Percentiles rank a stretch among this genome's conserved stretches.
Conservation (phyloP, 2,329 filamentous ascomycete genomes). For the Talaromyces sp. region DNA sequence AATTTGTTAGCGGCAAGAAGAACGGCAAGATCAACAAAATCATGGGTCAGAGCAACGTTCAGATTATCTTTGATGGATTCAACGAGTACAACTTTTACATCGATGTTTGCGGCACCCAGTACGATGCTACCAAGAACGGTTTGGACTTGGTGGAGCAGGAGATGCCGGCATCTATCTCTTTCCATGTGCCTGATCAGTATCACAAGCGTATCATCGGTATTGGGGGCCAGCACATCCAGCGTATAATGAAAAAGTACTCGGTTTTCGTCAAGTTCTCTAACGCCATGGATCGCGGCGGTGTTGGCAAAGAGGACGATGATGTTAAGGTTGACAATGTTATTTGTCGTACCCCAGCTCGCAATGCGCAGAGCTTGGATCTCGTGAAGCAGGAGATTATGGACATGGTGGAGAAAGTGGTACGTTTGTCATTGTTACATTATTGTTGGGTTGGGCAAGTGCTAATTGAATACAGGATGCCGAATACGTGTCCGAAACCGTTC, state of each 20-base stretch:
- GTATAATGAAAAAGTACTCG: conserved; percentile 99
- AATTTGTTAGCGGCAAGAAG: conserved; percentile 99
- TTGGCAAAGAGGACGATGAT: conserved; percentile 94
- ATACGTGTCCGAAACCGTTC: conserved; percentile 88
- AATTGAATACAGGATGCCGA: conserved; percentile 67
- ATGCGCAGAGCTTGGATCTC: conserved; percentile 91
- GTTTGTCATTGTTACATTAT: conserved; percentile 24
- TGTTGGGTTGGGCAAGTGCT: not conserved
- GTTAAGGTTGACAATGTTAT: conserved; percentile 99
- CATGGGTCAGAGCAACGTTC: conserved; percentile 98
- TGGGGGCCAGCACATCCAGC: conserved; percentile 95
- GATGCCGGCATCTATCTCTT: conserved; percentile 98
- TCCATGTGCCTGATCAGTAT: conserved; percentile 98
- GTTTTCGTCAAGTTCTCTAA: conserved; percentile 99
- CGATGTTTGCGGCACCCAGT: conserved; percentile 85
- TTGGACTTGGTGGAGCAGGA: conserved; percentile 93
- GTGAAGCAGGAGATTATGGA: conserved; percentile 99
- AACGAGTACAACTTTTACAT: conserved; percentile 99
- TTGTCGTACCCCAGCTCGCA: conserved; percentile 91
- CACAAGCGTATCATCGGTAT: conserved; percentile 99
- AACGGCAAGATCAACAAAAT: conserved; percentile 99
- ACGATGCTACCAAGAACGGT: conserved; percentile 90
- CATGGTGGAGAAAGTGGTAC: conserved; percentile 91
- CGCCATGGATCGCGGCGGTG: conserved; percentile 91
- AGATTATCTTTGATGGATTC: conserved; percentile 98